Evolutionary conservation across 805 yeast genomes (phyloP).

Genomic region (Sugiyamaella americana): DNA sequence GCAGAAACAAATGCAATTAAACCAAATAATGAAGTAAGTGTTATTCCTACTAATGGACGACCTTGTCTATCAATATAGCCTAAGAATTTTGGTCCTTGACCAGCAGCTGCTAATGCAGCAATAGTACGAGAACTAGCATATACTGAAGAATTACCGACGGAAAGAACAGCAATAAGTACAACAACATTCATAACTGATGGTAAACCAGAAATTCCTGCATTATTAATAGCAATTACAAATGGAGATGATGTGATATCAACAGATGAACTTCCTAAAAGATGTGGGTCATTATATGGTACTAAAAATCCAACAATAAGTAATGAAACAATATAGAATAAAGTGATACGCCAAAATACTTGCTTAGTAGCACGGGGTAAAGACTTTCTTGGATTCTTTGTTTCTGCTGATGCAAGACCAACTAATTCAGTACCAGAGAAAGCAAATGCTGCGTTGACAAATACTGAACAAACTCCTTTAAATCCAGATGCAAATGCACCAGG

Average conservation of each 20-base stretch:
- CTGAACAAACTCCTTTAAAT: conserved; percentile 64
- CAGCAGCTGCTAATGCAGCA: conserved; percentile 55
- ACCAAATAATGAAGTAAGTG: conserved; percentile 41
- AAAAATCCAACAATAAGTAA: conserved; percentile 53
- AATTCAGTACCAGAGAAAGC: conserved; percentile 68
- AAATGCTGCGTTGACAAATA: conserved; percentile 65
- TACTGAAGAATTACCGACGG: conserved; percentile 63
- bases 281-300: conserved; percentile 52
- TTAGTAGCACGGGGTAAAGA: conserved; percentile 65
- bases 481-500: conserved; percentile 69
- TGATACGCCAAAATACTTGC: conserved; percentile 73
- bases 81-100: conserved; percentile 50
- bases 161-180: conserved; percentile 54
- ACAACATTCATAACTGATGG: conserved; percentile 68
- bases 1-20: conserved; percentile 54
- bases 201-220: conserved; percentile 56
- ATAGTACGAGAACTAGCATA: conserved; percentile 63
- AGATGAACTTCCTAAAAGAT: conserved; percentile 40
- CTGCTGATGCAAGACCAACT: conserved; percentile 66
- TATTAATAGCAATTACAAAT: conserved; percentile 59
- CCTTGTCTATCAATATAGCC: conserved; percentile 67
- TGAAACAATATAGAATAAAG: conserved; percentile 56
- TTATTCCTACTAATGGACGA: conserved; percentile 64
- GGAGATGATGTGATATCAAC: conserved; percentile 63
- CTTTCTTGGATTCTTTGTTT: conserved; percentile 57